These are phyloP conservation scores for Coleophoma cylindrospora DNA, from an alignment of 2,329 filamentous ascomycete genomes.

Conservation along the genomic window DNA sequence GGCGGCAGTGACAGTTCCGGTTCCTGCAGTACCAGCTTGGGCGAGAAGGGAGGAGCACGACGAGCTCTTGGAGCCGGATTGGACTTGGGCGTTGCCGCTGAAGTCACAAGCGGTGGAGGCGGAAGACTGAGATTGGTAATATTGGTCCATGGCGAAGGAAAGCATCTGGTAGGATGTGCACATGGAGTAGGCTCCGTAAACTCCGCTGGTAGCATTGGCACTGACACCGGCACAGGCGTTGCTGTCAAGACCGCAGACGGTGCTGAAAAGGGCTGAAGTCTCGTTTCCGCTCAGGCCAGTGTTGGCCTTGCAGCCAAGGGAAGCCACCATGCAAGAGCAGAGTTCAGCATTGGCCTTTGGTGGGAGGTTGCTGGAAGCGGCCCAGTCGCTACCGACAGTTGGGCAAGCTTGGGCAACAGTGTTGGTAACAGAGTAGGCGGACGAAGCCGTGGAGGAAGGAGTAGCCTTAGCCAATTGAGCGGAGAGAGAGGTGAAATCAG, in stretches of 20 bases:
- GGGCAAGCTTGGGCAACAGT: conserved; percentile 68
- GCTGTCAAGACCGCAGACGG: conserved; percentile 58
- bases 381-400: conserved; percentile 58
- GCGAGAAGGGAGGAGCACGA: conserved; percentile 55
- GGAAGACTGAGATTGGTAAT: conserved; percentile 57
- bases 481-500: conserved; percentile 71
- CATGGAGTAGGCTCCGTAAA: conserved; percentile 75
- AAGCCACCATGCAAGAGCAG: conserved; percentile 80
- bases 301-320: conserved; percentile 65
- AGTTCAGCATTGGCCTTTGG: conserved; percentile 74
- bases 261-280: conserved; percentile 66
- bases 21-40: conserved; percentile 57
- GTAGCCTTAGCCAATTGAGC: conserved; percentile 63
- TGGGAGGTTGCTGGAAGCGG: conserved; percentile 66
- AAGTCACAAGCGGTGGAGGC: conserved; percentile 63
- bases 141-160: conserved; percentile 67
- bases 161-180: conserved; percentile 68
- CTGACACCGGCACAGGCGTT: conserved; percentile 63
- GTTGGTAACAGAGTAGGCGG: conserved; percentile 70
- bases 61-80: conserved; percentile 38
- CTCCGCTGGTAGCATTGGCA: conserved; percentile 60
- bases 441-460: conserved; percentile 61
- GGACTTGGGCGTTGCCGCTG: conserved; percentile 56
- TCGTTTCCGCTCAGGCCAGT: conserved; percentile 49
- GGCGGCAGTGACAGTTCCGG: conserved; percentile 45